Evolutionary conservation across 768 basidiomycete genomes (phyloP), one percentile per base, ranked within the genome.

Genomic region (Megacollybia marginata): DNA sequence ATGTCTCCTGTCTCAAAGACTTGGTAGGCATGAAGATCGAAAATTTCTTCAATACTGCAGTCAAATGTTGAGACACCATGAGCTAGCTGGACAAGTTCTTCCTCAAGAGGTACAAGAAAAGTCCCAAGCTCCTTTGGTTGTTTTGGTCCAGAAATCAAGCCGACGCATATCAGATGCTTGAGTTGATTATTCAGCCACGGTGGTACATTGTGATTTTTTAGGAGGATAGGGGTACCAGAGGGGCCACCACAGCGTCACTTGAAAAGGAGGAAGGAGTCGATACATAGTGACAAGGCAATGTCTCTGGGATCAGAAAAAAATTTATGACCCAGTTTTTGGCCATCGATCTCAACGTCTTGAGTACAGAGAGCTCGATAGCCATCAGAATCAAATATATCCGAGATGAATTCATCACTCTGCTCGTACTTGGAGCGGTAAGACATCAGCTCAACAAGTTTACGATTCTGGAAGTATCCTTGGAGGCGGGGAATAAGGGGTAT

Each of bases 311-410:
- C 61, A 1, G 55, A 54, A 48, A 76, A 75, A 54, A 54, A 66
- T 1, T 44, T 58, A 49, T 69, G 60, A 0, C 20, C 10, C 1
- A 55, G 55, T 10, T 48, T 34, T 6, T 58, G 32, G 2, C 57
- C 64, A 47, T 67, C 52, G 18, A 72, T 44, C 0, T 33, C 15
- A 18, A 70, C 66, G 38, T 54, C 42, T 28, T 53, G 42, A 1
- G 23, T 18, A n/a, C n/a, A n/a, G n/a, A n/a, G n/a, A n/a, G n/a
- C n/a, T n/a, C n/a, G n/a, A n/a, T n/a, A 75, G 19, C 55, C 48
- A 1, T 54, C n/a, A n/a, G n/a, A n/a, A n/a, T 74, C 70, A 46
- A 70, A 67, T 9, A 71, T 51, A 52, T 75, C 67, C 10, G 38
- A 57, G 42, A 66, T 58, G 6, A 40, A 33, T 2, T 50, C 57